phyloP scores from a whole-genome alignment of 75 land plant genomes.

The Larix kaempferi region DNA sequence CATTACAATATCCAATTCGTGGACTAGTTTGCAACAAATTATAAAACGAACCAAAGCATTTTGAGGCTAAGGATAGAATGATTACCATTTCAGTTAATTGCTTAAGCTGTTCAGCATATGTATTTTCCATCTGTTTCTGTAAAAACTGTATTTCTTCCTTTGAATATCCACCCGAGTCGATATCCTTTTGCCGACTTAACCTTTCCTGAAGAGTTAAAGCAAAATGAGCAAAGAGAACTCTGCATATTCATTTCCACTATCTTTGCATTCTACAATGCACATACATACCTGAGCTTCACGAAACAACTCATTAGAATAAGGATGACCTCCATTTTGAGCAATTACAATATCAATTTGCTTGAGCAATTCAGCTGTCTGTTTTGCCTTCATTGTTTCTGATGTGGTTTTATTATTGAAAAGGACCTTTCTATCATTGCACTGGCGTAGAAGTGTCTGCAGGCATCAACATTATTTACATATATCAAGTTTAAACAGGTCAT shows the following conservation, averaged over 20 bases:
- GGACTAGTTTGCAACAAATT: background rate
- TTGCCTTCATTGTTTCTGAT: conserved; percentile 29
- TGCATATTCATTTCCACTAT: background rate
- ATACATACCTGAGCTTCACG: conserved; percentile 45
- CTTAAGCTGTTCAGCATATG: conserved; percentile 27
- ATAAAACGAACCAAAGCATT: background rate
- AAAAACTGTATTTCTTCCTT: conserved; percentile 23
- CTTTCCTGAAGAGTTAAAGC: background rate
- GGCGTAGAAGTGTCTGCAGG: conserved; percentile 37
- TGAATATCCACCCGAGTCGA: conserved; percentile 6
- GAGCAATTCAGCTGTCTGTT: conserved; percentile 49
- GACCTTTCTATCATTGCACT: conserved; percentile 49
- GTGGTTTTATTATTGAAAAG: conserved; percentile 85
- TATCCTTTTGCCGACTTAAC: conserved; percentile 17
- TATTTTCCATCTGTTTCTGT: conserved; percentile 15
- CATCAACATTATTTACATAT: too few species aligned
- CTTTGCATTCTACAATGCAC: background rate
- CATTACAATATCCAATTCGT: background rate
- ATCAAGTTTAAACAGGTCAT: background rate
- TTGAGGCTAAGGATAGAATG: background rate
- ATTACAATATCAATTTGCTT: conserved; percentile 48
- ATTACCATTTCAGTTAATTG: conserved; percentile 26
- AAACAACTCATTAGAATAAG: conserved; percentile 65
- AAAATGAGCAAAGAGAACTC: background rate
- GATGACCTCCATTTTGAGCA: conserved; percentile 47